Conservation (phyloP, 139 green algal genomes). For the Picochlorum sp. region DNA sequence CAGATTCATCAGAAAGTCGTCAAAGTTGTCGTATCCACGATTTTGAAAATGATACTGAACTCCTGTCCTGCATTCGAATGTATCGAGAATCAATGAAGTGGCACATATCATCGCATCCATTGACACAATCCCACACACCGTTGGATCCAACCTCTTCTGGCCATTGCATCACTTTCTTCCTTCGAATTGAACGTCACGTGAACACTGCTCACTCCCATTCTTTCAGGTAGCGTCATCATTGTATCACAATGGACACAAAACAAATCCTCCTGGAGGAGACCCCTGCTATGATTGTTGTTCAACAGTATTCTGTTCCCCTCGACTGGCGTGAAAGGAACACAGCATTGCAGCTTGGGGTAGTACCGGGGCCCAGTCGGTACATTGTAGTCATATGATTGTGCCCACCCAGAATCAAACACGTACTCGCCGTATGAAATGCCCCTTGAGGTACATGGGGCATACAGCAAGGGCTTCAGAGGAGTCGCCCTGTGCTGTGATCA, state of each 20-base stretch:
- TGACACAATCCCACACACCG: conserved; percentile 18
- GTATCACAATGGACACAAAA: conserved; percentile 29
- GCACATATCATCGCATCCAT: too few species aligned
- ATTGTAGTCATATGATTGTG: conserved; percentile 26
- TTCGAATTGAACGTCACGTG: conserved; percentile 80
- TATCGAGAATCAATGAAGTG: too few species aligned
- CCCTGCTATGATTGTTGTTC: conserved; percentile 4
- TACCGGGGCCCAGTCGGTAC: conserved; percentile 41
- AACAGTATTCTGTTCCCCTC: conserved; percentile 57
- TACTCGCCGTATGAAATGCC: conserved; percentile 70
- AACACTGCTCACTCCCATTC: conserved; percentile 46
- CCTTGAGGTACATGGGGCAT: conserved; percentile 62
- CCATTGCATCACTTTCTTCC: conserved; percentile 56
- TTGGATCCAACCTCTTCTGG: conserved; percentile 53
- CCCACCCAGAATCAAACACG: conserved; percentile 77
- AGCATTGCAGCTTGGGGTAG: conserved; percentile 87
- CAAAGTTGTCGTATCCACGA: not conserved
- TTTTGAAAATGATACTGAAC: conserved; percentile 47
- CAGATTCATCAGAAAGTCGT: conserved; percentile 26
- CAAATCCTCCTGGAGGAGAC: conserved; percentile 11
- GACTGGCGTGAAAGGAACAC: conserved; percentile 87
- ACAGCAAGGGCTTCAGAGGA: conserved; percentile 39
- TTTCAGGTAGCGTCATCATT: conserved; percentile 35
- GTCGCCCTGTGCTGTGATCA: conserved; percentile 26
- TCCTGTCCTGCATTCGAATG: conserved; percentile 9